These are phyloP conservation scores for Lentinula lateritia DNA, from an alignment of 768 basidiomycete species.

Conservation along the genomic window DNA sequence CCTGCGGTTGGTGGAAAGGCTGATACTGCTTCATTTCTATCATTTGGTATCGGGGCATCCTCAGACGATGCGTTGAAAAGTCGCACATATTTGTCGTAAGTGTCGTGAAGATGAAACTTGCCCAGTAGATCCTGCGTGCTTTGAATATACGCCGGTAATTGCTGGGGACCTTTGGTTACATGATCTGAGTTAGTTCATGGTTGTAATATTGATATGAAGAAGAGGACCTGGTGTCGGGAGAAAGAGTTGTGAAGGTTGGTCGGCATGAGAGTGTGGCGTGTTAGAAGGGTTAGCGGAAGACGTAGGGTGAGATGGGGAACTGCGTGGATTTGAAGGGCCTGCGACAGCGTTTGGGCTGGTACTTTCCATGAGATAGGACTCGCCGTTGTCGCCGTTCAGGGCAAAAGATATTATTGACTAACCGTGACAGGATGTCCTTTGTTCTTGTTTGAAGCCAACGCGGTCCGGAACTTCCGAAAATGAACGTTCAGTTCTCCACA, in stretches of 20 bases:
- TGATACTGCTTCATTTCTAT: conserved; percentile 7
- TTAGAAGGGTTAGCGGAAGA: conserved; percentile 21
- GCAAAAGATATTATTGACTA: not conserved
- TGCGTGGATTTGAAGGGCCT: conserved; percentile 46
- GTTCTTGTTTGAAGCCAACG: not conserved
- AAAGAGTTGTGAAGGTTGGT: conserved; percentile 20
- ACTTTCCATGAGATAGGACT: conserved; percentile 29
- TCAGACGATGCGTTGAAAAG: conserved; percentile 34
- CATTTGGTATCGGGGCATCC: conserved; percentile 10
- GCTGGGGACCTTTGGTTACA: conserved; percentile 21
- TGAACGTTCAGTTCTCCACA: too few relatives aligned
- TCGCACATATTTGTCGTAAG: conserved; percentile 83
- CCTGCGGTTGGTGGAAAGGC: conserved; percentile 12
- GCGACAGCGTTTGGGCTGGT: conserved; percentile 52
- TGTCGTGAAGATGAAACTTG: conserved; percentile 62
- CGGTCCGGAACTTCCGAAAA: not conserved
- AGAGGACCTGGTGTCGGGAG: conserved; percentile 35
- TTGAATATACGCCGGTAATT: conserved; percentile 45
- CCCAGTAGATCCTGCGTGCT: conserved; percentile 79
- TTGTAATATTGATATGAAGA: conserved; percentile 5
- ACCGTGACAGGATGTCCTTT: not conserved
- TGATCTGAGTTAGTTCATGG: conserved; percentile 10
- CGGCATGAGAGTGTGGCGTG: conserved; percentile 14
- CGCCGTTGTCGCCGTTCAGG: conserved; percentile 6
- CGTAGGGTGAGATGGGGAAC: conserved; percentile 18